Base-by-base conservation (phyloP, 495 filamentous ascomycete genomes). In the Gamarada debralockiae region DNA sequence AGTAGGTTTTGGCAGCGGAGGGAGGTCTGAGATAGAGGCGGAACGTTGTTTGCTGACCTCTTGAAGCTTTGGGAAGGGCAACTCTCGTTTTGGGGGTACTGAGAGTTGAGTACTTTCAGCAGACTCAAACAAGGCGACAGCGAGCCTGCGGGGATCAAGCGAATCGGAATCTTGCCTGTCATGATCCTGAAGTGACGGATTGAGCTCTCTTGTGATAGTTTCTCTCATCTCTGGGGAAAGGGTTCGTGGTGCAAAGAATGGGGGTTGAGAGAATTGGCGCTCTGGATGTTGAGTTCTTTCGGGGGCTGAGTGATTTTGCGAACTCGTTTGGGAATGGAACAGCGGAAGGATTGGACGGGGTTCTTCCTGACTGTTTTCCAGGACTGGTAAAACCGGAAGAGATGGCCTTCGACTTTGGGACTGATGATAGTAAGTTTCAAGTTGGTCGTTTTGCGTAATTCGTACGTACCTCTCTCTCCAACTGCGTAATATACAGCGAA, bases 11-110 rank as follows among this genome's bases (percentile, higher is more conserved):
- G 53, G 39, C 22, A 54, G 25, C 25, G 33, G 33, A 34, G 49
- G 38, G 17, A 53, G 43, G 13, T 49, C 52, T 17, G 17, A 29
- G 18, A 33, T 38, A 14, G 52, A 42, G 3, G 52, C 22, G 24
- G 48, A 20, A 10, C 25, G 18, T 12, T 17, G 3, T 8, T 15
- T 42, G 31, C 18, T 37, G 8, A 36, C 3, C 6, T 48, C 38
- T 21, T 18, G 40, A 45, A 58, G 40, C 9, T 57, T 59, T 34
- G 53, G 50, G 47, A 73, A 70, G 5, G 70, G 67, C 15, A 71
- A 41, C 40, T 66, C 66, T 22, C 67, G 65, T 38, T 43, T 58
- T n/a, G 70, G 68, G 17, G 67, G 69, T 27, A 73, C 47, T 25
- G 25, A 48, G 17, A 45, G 2, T 44, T 29, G 45, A 2, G 43